Conservation (phyloP, 495 filamentous ascomycete species). For the Neurospora cerealis region DNA sequence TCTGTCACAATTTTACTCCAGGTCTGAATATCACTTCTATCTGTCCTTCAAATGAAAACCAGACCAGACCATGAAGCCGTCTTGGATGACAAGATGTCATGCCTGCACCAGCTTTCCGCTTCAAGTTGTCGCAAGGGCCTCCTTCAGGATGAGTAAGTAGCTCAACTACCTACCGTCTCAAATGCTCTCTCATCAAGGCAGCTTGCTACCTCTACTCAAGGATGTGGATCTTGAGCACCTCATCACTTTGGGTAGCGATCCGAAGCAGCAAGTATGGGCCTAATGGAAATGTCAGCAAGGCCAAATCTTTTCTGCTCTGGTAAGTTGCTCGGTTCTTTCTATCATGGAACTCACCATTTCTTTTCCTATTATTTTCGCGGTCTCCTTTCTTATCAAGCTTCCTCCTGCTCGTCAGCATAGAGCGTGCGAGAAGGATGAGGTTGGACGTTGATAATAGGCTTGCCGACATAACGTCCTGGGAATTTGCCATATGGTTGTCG, state of each 20-base stretch:
- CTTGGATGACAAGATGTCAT: neutral
- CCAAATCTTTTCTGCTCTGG: neutral
- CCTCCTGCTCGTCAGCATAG: neutral
- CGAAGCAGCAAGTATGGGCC: neutral
- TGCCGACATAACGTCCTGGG: neutral
- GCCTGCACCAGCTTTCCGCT: neutral
- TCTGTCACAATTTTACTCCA: neutral
- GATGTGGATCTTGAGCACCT: neutral
- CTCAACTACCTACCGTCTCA: neutral
- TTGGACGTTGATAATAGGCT: neutral
- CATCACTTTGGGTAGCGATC: neutral
- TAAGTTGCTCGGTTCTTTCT: neutral
- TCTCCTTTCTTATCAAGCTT: neutral
- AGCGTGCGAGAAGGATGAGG: neutral
- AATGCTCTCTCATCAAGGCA: neutral
- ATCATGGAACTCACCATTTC: neutral
- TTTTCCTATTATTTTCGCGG: neutral
- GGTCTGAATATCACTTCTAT: neutral
- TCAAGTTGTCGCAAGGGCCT: neutral
- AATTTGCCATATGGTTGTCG: too few relatives aligned
- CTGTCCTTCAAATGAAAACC: neutral
- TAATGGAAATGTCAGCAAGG: neutral
- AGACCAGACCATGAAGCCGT: neutral
- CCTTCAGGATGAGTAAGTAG: neutral
- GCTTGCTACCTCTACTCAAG: neutral